These are phyloP conservation scores for Colletotrichum sp. DNA, from an alignment of 2,329 filamentous ascomycete genomes.

Conservation along the genomic window DNA sequence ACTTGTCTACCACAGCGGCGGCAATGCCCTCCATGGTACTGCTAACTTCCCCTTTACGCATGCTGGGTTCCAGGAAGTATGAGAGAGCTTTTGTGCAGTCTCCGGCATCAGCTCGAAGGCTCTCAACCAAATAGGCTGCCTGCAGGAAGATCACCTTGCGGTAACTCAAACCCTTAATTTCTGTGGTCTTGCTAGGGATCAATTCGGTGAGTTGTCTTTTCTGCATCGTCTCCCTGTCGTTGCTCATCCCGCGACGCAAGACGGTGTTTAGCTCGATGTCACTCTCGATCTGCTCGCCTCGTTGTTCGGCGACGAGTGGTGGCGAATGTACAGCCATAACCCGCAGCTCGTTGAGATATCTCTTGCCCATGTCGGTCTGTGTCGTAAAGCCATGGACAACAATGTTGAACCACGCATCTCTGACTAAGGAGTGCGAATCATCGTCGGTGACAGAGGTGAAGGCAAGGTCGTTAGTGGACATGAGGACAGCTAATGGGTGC, in stretches of 20 bases:
- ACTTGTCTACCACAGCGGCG: constrained; percentile 76
- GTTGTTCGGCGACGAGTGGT: constrained; percentile 85
- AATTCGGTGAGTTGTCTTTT: constrained; percentile 78
- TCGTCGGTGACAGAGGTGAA: constrained; percentile 61
- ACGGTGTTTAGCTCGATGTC: constrained; percentile 97
- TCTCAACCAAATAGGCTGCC: constrained; percentile 88
- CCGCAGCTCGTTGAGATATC: constrained; percentile 77
- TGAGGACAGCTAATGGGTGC: constrained; percentile 84
- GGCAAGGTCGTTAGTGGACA: constrained; percentile 68
- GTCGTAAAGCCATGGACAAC: constrained; percentile 89
- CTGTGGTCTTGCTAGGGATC: constrained; percentile 76
- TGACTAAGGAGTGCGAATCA: constrained; percentile 74
- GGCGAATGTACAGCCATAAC: constrained; percentile 87
- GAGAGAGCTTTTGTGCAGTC: constrained; percentile 88
- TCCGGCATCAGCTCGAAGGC: constrained; percentile 81
- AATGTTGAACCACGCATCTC: constrained; percentile 98
- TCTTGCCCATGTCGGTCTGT: constrained; percentile 73
- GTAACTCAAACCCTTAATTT: constrained; percentile 85
- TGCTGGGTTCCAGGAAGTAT: constrained; percentile 94
- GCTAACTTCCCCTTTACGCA: constrained; percentile 67
- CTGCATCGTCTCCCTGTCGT: constrained; percentile 78
- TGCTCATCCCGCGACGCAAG: constrained; percentile 82
- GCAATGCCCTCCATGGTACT: constrained; percentile 69
- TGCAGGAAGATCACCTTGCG: constrained; percentile 92
- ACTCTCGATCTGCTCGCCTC: constrained; percentile 89